A percentile compares a stretch with the other conserved stretches of the same genome.
Conservation (phyloP, 1,284 basidiomycete species). For the Ceratobasidium sp. region DNA sequence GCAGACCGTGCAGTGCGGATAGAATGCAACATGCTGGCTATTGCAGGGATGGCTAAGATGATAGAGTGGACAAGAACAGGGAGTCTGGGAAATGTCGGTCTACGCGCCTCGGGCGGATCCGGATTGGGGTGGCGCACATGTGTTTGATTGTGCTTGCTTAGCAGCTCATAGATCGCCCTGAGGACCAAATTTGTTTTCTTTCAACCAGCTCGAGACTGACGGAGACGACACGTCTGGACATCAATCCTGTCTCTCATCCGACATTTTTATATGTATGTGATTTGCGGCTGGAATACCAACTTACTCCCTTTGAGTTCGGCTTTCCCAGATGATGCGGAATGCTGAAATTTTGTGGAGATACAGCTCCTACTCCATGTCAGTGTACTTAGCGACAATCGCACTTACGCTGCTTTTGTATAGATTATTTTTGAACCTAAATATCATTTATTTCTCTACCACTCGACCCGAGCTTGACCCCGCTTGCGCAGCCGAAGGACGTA, state of each 20-base stretch:
- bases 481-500: conserved; percentile 6
- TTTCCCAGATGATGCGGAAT: conserved; percentile 64
- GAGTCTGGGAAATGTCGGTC: conserved; percentile 39
- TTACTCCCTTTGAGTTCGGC: conserved; percentile 83
- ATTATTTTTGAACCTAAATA: conserved; percentile 24
- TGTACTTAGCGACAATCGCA: conserved; percentile 12
- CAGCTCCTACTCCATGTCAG: conserved; percentile 53
- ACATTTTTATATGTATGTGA: conserved; percentile 39
- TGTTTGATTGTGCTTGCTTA: conserved; percentile 18
- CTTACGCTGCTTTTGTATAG: conserved; percentile 32
- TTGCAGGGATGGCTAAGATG: conserved; percentile 4
- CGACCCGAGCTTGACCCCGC: neutral
- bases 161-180: neutral
- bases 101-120: conserved; percentile 31
- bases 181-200: conserved; percentile 24
- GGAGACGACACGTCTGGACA: conserved; percentile 29
- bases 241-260: conserved; percentile 44
- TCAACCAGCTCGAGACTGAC: conserved; percentile 36
- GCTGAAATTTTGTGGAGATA: conserved; percentile 83
- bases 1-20: conserved; percentile 26
- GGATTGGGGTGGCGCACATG: conserved; percentile 13
- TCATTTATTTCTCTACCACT: neutral
- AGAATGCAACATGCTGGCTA: conserved; percentile 26
- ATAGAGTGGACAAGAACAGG: neutral
- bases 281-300: conserved; percentile 48